Evolutionary conservation across 345 rosid genomes (phyloP), one percentile per base, ranked within the genome.

Genomic region (Passiflora organensis): DNA sequence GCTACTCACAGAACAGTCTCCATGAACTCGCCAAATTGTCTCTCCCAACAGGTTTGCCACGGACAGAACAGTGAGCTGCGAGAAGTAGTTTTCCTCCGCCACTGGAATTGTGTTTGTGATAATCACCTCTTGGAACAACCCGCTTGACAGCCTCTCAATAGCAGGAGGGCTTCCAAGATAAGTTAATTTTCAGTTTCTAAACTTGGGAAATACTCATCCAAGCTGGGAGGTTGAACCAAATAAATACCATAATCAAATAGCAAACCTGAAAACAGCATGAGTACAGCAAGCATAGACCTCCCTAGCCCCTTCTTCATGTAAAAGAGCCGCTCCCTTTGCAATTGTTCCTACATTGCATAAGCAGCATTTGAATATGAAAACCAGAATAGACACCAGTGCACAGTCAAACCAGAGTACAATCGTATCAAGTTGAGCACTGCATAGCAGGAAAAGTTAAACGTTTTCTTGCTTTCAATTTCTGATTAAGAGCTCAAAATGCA

Each of bases 1-100:
- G 59, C 59, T 62, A 78, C 96, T 84, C 55, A 91, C 96, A 2
- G 96, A 76, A 68, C 82, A 84, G 66, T 91, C 96, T 70, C 86
- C 96, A 32, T 91, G 93, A 66, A 88, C 93, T 49, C 88, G 96
- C 98, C 98, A 88, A 50, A 91, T 86, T 47, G 95, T 91, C 70
- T 88, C 93, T 15, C 90, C 98, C 21, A 88, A 79, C 48, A 91
- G 89, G 72, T 86, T 91, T 60, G 98, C 98, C 28, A 91, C 89
- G 1, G 96, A 91, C 58, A 91, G 82, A 34, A 91, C 78, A 0
- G 96, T 88, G 54, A 91, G 74, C 82, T 88, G 95, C 34, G 95
- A 87, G 37, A 91, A 91, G 56, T 91, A 84, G 71, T 91, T 86
- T 59, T 81, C 32, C 76, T 87, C 96, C 0, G 76, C 75, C 69